phyloP scores from a whole-genome alignment of 1,284 basidiomycete genomes.

The Pseudozyma sp. region DNA sequence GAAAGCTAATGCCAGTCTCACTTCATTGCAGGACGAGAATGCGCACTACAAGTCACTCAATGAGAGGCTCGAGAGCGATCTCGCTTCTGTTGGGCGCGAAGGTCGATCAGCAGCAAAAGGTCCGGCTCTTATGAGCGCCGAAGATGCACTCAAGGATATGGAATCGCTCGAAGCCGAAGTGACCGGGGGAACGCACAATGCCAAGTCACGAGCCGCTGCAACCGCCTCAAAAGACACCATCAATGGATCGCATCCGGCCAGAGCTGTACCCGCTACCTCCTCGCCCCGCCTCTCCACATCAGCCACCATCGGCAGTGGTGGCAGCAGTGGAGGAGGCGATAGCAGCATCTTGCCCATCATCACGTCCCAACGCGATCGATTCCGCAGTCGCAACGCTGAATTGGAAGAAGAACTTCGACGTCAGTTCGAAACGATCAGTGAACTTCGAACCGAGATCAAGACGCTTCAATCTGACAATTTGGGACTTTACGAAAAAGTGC shows the following conservation, averaged over 20 bases:
- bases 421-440: conserved; percentile 92
- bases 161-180: conserved; percentile 41
- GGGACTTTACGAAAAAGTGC: conserved; percentile 64
- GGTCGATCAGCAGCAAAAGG: conserved; percentile 9
- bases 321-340: conserved; percentile 3
- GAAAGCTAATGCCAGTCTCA: conserved; percentile 74
- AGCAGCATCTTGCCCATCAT: conserved; percentile 75
- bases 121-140: conserved; percentile 24
- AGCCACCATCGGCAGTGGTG: neutral
- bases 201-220: conserved; percentile 3
- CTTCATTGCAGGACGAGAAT: conserved; percentile 76
- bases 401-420: conserved; percentile 95
- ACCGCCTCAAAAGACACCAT: neutral
- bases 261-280: conserved; percentile 5
- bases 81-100: conserved; percentile 71
- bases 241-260: conserved; percentile 9
- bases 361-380: conserved; percentile 93
- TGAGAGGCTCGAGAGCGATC: conserved; percentile 89
- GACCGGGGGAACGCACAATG: conserved; percentile 1
- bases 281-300: conserved; percentile 18
- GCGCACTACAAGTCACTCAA: conserved; percentile 82
- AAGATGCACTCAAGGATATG: conserved; percentile 41
- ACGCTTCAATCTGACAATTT: conserved; percentile 63
- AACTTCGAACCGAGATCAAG: conserved; percentile 70
- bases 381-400: conserved; percentile 93